Evolutionary conservation across 129 eudicot genomes (phyloP), one percentile per base, ranked within the genome.

Genomic region (Flaveria robusta): DNA sequence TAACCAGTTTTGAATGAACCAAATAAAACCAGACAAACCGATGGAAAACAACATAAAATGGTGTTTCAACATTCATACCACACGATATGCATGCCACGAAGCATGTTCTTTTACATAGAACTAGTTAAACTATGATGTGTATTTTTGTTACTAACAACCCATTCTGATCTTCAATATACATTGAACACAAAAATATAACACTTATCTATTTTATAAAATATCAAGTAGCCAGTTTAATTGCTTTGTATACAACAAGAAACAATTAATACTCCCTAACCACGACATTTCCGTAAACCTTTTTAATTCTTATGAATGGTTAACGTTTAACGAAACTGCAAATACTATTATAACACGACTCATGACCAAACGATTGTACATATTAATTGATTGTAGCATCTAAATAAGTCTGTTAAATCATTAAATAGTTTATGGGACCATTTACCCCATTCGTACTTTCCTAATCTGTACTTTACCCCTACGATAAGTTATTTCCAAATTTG

Each of bases 381-480:
- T 47, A 47, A 26, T 54, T 12, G 26, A 55, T 20, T 72, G n/a
- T 56, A 66, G 16, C 41, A 66, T 39, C 16, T 20, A 52, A 13
- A 23, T 27, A 63, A 63, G 39, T 63, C 50, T 46, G 29, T 29
- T 58, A 46, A 78, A 15, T 11, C 55, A 43, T 51, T 52, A 34
- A 49, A 23, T 45, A 76, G 73, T 31, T 51, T 46, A 27, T 46
- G 56, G 82, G 83, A 79, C 83, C 83, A 70, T 34, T 47, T 29
- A 50, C 71, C 71, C 14, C 52, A 43, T 69, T 69, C 8, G 39
- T 59, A 68, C 6, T 11, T 69, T 43, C 63, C 70, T 69, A 45
- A 9, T 27, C 11, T 29, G 46, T 27, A 62, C 71, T 70, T 70
- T 47, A 71, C 49, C 82, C 72, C 22, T 62, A 29, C 56, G 20